Evolutionary conservation across 2,329 filamentous ascomycete genomes (phyloP).

Genomic region (Didymella pinodella): DNA sequence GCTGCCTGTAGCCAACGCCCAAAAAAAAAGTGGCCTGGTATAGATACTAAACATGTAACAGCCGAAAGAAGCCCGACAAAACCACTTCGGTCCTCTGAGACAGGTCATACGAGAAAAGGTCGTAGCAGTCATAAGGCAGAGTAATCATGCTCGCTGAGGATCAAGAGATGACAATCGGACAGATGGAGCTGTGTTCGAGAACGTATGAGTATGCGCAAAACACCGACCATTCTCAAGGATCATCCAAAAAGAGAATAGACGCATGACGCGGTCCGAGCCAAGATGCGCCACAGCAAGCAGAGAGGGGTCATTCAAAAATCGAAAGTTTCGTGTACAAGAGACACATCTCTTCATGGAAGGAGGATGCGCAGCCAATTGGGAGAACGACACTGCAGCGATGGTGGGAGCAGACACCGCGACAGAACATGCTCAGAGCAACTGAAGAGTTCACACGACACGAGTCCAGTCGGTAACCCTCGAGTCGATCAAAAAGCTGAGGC

Average conservation of each 20-base stretch:
- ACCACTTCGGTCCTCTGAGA: not conserved
- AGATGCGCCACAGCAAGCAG: not conserved
- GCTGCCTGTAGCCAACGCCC: slow-evolving; percentile 30
- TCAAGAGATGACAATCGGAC: slow-evolving; percentile 15
- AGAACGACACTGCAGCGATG: not conserved
- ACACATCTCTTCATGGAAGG: not conserved
- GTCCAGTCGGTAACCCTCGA: not conserved
- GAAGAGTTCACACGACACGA: not conserved
- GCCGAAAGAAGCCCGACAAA: slow-evolving; percentile 7
- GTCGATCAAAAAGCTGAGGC: slow-evolving; percentile 38
- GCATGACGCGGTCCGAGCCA: not conserved
- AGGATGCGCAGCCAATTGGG: not conserved
- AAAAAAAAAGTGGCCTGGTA: slow-evolving; percentile 23
- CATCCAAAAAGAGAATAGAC: not conserved
- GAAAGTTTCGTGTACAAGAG: not conserved
- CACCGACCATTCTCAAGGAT: not conserved
- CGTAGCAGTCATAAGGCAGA: slow-evolving; percentile 18
- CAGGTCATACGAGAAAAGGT: slow-evolving; percentile 11
- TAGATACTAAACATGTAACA: slow-evolving; percentile 22
- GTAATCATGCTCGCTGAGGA: slow-evolving; percentile 17
- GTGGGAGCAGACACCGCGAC: not conserved
- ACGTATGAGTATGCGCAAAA: not conserved
- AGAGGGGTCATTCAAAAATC: not conserved
- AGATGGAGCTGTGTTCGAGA: slow-evolving; percentile 5
- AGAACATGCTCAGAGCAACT: not conserved